Conservation (phyloP, 2,329 filamentous ascomycete species). For the Sclerotinia subarctica region DNA sequence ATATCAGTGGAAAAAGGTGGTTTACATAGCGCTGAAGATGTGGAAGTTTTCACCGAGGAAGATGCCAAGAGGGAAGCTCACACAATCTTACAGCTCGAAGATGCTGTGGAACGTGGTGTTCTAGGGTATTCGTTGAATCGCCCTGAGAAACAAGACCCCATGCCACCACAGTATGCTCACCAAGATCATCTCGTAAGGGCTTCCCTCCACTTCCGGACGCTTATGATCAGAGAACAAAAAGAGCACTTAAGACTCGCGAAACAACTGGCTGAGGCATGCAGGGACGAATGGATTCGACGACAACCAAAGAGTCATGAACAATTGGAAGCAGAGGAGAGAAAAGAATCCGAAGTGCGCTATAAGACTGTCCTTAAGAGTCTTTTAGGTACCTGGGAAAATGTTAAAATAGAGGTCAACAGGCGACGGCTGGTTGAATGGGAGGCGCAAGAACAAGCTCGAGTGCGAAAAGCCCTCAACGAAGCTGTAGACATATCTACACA, state of each 20-base stretch:
- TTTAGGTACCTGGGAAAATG: constrained; percentile 61
- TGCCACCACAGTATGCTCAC: constrained; percentile 83
- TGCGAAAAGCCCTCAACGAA: constrained; percentile 68
- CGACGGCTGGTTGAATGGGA: constrained; percentile 60
- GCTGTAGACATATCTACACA: constrained; percentile 69
- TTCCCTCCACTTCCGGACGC: constrained; percentile 72
- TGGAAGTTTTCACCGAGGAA: constrained; percentile 55
- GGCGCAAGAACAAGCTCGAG: constrained; percentile 59
- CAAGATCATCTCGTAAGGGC: constrained; percentile 81
- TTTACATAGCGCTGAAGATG: constrained; percentile 53
- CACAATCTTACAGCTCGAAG: constrained; percentile 65
- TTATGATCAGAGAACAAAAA: constrained; percentile 76
- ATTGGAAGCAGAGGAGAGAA: constrained; percentile 72
- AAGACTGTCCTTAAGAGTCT: constrained; percentile 63
- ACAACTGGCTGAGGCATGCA: constrained; percentile 72
- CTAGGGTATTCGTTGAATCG: constrained; percentile 69
- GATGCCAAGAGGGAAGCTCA: constrained; percentile 65
- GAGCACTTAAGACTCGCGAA: constrained; percentile 76
- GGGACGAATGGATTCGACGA: constrained; percentile 69
- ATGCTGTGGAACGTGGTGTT: constrained; percentile 70
- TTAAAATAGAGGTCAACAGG: constrained; percentile 58
- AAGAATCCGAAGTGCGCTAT: constrained; percentile 65
- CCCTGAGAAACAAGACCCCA: constrained; percentile 66
- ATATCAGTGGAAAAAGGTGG: constrained; percentile 59
- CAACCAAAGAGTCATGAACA: constrained; percentile 78